Evolutionary conservation across 768 basidiomycete genomes (phyloP), one percentile per base, ranked within the genome.

Genomic region (Trametes gibbosa): DNA sequence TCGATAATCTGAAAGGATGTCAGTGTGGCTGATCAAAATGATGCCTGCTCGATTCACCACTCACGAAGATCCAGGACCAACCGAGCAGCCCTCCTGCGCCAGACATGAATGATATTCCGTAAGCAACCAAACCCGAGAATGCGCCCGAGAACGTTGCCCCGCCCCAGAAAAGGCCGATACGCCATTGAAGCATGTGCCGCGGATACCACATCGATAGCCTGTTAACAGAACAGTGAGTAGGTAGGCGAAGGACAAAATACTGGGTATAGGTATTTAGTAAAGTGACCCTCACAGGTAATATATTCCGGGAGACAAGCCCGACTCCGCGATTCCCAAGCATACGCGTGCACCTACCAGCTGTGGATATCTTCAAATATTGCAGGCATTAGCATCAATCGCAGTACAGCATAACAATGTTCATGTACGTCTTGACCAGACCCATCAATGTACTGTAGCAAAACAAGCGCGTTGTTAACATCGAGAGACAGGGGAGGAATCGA

Each of bases 271-370:
- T 10, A 5, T 2, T 14, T 41, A 35, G 6, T 3, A 69, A 79
- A 32, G 29, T 32, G 4, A 2, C 7, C 52, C 64, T 43, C 52
- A 87, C 87, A 86, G 88, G 74, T 87, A 90, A 0, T 81, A 79
- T 10, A 89, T 84, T 23, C 87, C 87, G 12, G 88, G 87, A 68
- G 86, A 89, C 7, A 88, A 65, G 1, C 89, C 86, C 3, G 86
- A 84, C 70, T 90, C 88, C 0, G 84, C 79, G 1, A 84, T 66
- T 3, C 88, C 87, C 0, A 89, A 80, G 58, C 78, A 80, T 6
- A 83, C 70, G 10, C 85, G 79, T 9, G 75, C 77, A n/a, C 77
- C 84, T 17, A 86, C 78, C 13, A 87, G 77, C 64, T 86, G 80
- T 12, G 79, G 79, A 66, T 84, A 87, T 25, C 86, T 87, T 61